phyloP scores from a whole-genome alignment of 106 monocot genomes.

The Agapanthus africanus region DNA sequence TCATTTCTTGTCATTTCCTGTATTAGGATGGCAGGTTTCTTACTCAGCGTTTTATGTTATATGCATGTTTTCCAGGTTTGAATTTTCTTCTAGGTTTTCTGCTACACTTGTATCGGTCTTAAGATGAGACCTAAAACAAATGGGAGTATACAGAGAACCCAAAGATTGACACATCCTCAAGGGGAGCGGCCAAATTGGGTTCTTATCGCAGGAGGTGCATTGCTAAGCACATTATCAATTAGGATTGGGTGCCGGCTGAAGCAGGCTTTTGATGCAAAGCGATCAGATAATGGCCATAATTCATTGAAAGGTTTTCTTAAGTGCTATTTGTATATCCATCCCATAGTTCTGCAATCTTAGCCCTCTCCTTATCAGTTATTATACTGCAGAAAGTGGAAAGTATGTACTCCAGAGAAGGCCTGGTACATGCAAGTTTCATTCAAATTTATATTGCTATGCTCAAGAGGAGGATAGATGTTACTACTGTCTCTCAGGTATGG shows the following conservation, averaged over 20 bases:
- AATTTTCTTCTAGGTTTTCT: no score
- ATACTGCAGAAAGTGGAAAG: conserved; percentile 33
- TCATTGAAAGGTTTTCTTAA: conserved; percentile 29
- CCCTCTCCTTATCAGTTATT: no score
- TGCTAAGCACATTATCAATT: conserved; percentile 66
- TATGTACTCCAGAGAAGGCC: conserved; percentile 14
- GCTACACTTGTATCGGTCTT: no score
- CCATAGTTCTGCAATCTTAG: no score
- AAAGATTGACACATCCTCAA: conserved; percentile 32
- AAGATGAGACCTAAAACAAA: conserved; percentile 54
- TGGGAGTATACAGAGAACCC: conserved; percentile 28
- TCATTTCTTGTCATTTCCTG: no score
- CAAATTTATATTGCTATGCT: conserved; percentile 39
- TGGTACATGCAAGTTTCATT: conserved; percentile 33
- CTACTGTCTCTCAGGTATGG: conserved; percentile 44
- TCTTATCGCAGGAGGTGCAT: conserved; percentile 69
- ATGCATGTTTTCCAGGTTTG: no score
- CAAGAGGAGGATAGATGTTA: conserved; percentile 43
- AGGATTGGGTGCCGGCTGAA: conserved; percentile 72
- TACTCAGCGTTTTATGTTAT: no score
- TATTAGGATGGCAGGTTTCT: no score
- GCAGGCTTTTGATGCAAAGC: conserved; percentile 44
- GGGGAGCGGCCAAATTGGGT: conserved; percentile 75
- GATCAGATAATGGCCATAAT: conserved; percentile 15
- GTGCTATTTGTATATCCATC: no score